phyloP scores from a whole-genome alignment of 106 monocot genomes.

The Dioscorea dumetorum region DNA sequence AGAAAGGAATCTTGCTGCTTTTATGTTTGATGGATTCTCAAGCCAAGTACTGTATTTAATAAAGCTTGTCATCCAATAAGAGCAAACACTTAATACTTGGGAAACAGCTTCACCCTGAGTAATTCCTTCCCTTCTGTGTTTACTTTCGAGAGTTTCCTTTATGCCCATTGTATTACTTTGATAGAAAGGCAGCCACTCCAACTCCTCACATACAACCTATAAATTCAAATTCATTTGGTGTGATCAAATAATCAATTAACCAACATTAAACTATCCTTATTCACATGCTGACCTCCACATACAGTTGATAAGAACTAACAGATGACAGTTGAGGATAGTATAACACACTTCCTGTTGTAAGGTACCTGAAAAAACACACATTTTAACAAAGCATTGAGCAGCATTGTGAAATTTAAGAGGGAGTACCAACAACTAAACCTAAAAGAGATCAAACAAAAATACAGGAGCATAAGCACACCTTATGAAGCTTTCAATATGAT shows the following conservation, averaged over 20 bases:
- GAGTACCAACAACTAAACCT: background rate
- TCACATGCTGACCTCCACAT: constrained; percentile 71
- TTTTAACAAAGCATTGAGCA: constrained; percentile 5
- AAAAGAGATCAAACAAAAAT: background rate
- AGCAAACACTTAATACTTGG: constrained; percentile 73
- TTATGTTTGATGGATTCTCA: constrained; percentile 88
- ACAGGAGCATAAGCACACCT: constrained; percentile 35
- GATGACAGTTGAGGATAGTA: constrained; percentile 98
- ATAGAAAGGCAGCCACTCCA: constrained; percentile 98
- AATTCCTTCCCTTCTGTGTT: constrained; percentile 30
- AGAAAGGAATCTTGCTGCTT: constrained; percentile 87
- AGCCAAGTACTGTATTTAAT: constrained; percentile 92
- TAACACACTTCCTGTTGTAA: constrained; percentile 93
- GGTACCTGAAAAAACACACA: constrained; percentile 48
- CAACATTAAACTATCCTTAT: background rate
- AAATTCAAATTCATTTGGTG: background rate
- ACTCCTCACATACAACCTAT: constrained; percentile 98
- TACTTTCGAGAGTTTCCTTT: constrained; percentile 31
- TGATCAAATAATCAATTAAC: constrained; percentile 5
- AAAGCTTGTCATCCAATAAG: constrained; percentile 93
- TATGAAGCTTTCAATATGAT: constrained; percentile 60
- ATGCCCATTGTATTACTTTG: constrained; percentile 13
- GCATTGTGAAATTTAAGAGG: background rate
- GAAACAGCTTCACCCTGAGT: constrained; percentile 41
- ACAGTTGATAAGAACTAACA: constrained; percentile 97